Base-by-base conservation (phyloP, 2,329 filamentous ascomycete genomes). In the Hypoxylon rubiginosum region DNA sequence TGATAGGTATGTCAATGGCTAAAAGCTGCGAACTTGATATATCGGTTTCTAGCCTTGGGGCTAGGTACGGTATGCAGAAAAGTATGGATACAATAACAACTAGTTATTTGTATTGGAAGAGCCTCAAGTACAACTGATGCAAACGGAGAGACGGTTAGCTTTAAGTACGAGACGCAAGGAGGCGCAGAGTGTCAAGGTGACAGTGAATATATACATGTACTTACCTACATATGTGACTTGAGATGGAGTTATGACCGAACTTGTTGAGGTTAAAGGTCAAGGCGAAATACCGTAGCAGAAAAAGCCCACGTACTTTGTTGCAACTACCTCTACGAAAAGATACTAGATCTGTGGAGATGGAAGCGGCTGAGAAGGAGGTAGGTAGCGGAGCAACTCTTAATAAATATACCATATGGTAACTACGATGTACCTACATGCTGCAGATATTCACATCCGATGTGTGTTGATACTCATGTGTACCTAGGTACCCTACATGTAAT, bases 121-220 rank as follows among this genome's bases (percentile, higher is more conserved):
- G 6, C n/a, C 8, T 15, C 28, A 30, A 39, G 24, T 26, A 19
- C 49, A 49, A 36, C 6, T 24, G 32, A 55, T 54, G 36, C 17
- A 17, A 55, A 17, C 19, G 36, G 30, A 36, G 15, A 45, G 13
- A 5, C n/a, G 30, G 10, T 43, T 11, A 59, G 24, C 6, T 56
- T 43, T 50, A 63, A 57, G 26, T 52, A 67, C 17, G 21, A 30
- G 21, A 10, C n/a, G 19, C 15, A 26, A 54, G 10, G 34, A 6
- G n/a, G 17, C 24, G 13, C 6, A 34, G 64, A 63, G 51, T 60
- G 59, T 62, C 49, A 58, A 55, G 54, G 41, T 49, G 49, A 41
- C 46, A 39, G 39, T 34, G 10, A 49, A 56, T 2, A 26, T 48
- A 5, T 4, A n/a, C 11, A 39, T 8, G 13, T 39, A 39, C 6